Base-by-base conservation (phyloP, 2,329 filamentous ascomycete species). In the Chaetomiaceae sp. region DNA sequence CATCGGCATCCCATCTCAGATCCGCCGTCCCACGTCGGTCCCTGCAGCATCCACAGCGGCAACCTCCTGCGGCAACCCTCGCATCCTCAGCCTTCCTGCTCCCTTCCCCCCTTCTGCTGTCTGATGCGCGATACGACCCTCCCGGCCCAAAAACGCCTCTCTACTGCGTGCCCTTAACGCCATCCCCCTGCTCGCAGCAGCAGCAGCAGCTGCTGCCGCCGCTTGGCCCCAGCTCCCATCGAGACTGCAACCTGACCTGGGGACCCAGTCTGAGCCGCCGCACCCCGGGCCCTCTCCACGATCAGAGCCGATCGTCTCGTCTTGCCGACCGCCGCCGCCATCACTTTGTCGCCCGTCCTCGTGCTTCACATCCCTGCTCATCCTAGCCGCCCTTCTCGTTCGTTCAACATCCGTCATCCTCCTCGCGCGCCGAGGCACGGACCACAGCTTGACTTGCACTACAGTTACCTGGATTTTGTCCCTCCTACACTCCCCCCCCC, bases 401-500 rank as follows among this genome's bases (percentile, higher is more conserved):
- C 56, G 42, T 58, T 53, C 51, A 56, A 54, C 51, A 54, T 49
- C 51, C 49, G 52, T 52, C 50, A 42, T 53, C 46, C 26, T 44
- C 45, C 47, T 53, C 49, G 55, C 62, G 57, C 59, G 62, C 63
- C 59, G 61, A 64, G 64, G 65, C 64, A 63, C 62, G 62, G 61
- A 60, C 65, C 62, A 57, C 52, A 52, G 48, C 50, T 52, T 53
- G 48, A 51, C 52, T 56, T 51, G 50, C 57, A 56, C 57, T 41
- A 50, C 54, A 46, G 51, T 48, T 46, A 46, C 49, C 39, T 48
- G 48, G 50, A 45, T 47, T 49, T 53, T 57, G 54, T 56, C 51
- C 49, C 50, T 50, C 52, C 50, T 52, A 48, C n/a, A n/a, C n/a
- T n/a, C n/a, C n/a, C n/a, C n/a, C n/a, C n/a, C n/a, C n/a, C n/a